These are phyloP conservation scores for Coniophora puteana DNA, from an alignment of 1,284 basidiomycete species.

Conservation along the genomic window DNA sequence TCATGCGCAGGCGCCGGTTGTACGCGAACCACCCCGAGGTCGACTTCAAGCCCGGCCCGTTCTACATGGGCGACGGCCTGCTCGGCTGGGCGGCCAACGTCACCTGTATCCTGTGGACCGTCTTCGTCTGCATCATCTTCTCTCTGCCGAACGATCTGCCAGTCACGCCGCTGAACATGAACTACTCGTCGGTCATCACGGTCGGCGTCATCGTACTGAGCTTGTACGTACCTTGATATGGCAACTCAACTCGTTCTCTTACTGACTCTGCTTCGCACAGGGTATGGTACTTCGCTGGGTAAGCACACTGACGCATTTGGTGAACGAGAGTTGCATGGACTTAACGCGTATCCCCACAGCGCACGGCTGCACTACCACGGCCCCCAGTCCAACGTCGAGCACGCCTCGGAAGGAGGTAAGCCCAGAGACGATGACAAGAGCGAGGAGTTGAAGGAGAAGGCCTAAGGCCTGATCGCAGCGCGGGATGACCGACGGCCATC, in stretches of 20 bases:
- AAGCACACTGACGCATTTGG: slow-evolving; percentile 24
- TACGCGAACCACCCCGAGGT: slow-evolving; percentile 80
- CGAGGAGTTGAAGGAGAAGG: no score
- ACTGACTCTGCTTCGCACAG: slow-evolving; percentile 19
- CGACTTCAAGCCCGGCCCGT: slow-evolving; percentile 81
- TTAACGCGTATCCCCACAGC: slow-evolving; percentile 37
- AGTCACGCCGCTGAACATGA: slow-evolving; percentile 70
- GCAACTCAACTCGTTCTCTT: not conserved
- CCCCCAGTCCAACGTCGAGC: slow-evolving; percentile 36
- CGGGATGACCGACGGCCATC: no score
- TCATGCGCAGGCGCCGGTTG: slow-evolving; percentile 45
- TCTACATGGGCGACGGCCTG: slow-evolving; percentile 73
- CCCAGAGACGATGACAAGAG: no score
- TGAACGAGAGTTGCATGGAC: slow-evolving; percentile 3
- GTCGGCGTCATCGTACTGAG: slow-evolving; percentile 27
- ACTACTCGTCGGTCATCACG: slow-evolving; percentile 55
- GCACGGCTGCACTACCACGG: slow-evolving; percentile 47
- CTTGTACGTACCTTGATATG: slow-evolving; percentile 9
- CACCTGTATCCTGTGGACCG: slow-evolving; percentile 65
- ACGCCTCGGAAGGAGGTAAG: no score
- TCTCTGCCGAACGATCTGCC: slow-evolving; percentile 66
- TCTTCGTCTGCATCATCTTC: slow-evolving; percentile 66
- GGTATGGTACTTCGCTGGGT: slow-evolving; percentile 40
- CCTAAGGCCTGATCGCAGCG: no score
- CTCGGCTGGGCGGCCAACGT: slow-evolving; percentile 64